Conservation (phyloP, 1,284 basidiomycete species). For the Phellinidium pouzarii region DNA sequence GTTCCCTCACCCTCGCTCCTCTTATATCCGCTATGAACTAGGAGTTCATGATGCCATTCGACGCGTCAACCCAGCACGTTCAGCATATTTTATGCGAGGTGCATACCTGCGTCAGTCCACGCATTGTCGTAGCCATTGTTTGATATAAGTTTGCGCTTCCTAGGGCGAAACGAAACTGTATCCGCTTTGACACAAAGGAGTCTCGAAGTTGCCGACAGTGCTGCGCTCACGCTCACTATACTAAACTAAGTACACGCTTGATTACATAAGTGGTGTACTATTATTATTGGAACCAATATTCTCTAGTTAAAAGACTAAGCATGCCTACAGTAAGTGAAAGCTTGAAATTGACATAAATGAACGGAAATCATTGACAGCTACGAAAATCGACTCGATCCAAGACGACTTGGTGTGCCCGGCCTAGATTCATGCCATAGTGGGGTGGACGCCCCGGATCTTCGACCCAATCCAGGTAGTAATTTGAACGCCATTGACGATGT, state of each 20-base stretch:
- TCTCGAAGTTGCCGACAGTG: no score
- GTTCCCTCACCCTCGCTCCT: constrained; percentile 80
- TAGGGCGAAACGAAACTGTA: no score
- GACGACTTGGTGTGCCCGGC: constrained; percentile 58
- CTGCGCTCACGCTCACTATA: no score
- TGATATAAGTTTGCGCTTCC: neutral
- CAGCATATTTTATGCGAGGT: neutral
- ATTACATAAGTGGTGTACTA: neutral
- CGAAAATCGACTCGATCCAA: constrained; percentile 20
- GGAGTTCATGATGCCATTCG: constrained; percentile 6
- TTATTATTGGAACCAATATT: neutral
- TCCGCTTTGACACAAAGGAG: no score
- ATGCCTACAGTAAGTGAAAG: neutral
- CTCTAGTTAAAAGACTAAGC: neutral
- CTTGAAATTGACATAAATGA: neutral
- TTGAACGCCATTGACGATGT: constrained; percentile 34
- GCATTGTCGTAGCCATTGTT: constrained; percentile 81
- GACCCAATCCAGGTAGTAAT: constrained; percentile 31
- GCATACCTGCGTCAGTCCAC: constrained; percentile 81
- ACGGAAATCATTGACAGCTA: neutral
- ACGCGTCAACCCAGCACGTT: constrained; percentile 1
- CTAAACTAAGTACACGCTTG: neutral
- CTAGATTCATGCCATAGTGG: constrained; percentile 50
- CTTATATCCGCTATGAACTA: constrained; percentile 99
- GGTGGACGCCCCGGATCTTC: constrained; percentile 48